These are phyloP conservation scores for Didymosphaeria variabile DNA, from an alignment of 2,329 filamentous ascomycete genomes.

Conservation along the genomic window DNA sequence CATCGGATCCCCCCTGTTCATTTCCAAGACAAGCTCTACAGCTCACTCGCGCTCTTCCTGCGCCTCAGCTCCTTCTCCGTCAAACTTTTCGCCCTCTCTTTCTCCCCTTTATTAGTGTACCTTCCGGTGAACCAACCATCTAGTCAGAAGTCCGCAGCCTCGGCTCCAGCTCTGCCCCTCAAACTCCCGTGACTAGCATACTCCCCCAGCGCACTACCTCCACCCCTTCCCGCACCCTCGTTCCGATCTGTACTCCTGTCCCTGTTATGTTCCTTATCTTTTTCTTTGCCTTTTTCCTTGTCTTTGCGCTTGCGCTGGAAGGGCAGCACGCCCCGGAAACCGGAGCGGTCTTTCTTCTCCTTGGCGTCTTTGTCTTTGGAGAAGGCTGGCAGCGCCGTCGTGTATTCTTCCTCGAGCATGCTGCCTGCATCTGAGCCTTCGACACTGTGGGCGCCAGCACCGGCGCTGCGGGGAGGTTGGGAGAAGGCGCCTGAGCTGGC, in stretches of 20 bases:
- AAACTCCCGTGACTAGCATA: conserved; percentile 24
- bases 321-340: conserved; percentile 49
- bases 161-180: conserved; percentile 19
- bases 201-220: conserved; percentile 32
- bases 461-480: conserved; percentile 38
- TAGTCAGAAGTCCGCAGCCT: conserved; percentile 47
- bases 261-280: conserved; percentile 32
- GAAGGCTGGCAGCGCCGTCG: conserved; percentile 49
- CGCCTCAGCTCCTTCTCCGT: conserved; percentile 35
- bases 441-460: conserved; percentile 35
- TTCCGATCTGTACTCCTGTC: conserved; percentile 32
- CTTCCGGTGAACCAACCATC: conserved; percentile 47
- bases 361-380: conserved; percentile 44
- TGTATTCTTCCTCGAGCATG: conserved; percentile 48
- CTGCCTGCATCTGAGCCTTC: conserved; percentile 49
- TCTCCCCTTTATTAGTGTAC: conserved; percentile 20
- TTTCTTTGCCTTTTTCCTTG: conserved; percentile 36
- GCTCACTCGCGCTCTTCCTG: conserved; percentile 43
- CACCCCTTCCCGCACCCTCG: conserved; percentile 23
- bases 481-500: conserved; percentile 31
- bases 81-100: conserved; percentile 19
- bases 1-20: neutral
- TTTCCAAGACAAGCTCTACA: conserved; percentile 20
- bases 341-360: conserved; percentile 48
- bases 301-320: conserved; percentile 49